Evolutionary conservation across 2,329 filamentous ascomycete species (phyloP).

Genomic region (Fusarium mundagurra): DNA sequence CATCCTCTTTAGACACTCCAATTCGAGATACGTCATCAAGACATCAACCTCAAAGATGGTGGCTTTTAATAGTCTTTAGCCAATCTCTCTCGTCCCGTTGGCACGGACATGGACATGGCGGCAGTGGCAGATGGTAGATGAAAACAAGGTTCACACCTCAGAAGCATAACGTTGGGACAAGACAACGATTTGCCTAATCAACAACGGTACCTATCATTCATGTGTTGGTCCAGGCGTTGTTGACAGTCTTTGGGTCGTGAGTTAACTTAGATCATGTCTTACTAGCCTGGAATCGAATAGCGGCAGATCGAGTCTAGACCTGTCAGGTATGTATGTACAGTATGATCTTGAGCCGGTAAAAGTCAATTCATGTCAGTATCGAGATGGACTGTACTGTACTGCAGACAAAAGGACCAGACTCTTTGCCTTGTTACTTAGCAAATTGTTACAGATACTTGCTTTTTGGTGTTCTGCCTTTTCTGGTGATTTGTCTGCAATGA

Average conservation of each 20-base stretch:
- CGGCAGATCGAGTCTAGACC: not conserved
- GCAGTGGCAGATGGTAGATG: not conserved
- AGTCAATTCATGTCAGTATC: not conserved
- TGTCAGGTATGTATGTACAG: too few species aligned
- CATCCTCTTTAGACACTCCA: not conserved
- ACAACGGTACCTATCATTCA: not conserved
- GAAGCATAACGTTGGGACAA: constrained; percentile 25
- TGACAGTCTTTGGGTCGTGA: not conserved
- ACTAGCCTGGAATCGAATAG: not conserved
- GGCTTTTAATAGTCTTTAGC: not conserved
- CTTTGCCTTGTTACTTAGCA: not conserved
- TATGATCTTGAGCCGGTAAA: not conserved
- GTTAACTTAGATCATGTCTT: not conserved
- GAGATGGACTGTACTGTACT: not conserved
- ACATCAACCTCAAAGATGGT: not conserved
- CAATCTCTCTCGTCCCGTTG: not conserved
- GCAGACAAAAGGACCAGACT: constrained; percentile 11
- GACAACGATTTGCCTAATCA: not conserved
- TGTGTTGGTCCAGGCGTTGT: not conserved
- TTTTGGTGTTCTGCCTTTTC: not conserved
- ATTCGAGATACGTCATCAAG: not conserved
- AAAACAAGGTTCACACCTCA: constrained; percentile 36
- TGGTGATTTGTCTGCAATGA: not conserved
- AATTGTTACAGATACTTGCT: not conserved
- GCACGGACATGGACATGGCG: not conserved